phyloP scores from a whole-genome alignment of 805 yeast genomes.

The Isabelozyma heimii region DNA sequence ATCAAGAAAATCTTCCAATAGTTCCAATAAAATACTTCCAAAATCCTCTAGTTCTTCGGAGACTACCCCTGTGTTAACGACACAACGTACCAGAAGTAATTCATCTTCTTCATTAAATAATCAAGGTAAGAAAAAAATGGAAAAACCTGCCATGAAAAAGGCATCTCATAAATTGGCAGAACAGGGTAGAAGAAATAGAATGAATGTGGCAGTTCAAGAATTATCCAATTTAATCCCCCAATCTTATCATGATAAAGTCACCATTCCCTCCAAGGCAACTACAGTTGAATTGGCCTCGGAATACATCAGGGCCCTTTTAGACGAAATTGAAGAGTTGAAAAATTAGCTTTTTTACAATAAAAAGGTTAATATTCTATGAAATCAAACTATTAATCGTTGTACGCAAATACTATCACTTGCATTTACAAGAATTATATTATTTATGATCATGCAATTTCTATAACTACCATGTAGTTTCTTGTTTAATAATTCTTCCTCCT shows the following conservation, averaged over 20 bases:
- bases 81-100: conserved; percentile 9
- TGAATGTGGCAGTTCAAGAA: conserved; percentile 83
- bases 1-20: conserved; percentile 11
- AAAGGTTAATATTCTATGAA: no score
- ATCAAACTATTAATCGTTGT: no score
- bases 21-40: conserved; percentile 1
- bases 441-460: no score
- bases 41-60: conserved; percentile 3
- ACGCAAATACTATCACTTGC: no score
- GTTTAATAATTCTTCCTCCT: background rate
- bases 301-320: conserved; percentile 45
- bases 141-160: conserved; percentile 47
- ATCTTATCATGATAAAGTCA: conserved; percentile 49
- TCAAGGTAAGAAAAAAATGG: conserved; percentile 8
- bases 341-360: no score
- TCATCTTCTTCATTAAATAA: conserved; percentile 2
- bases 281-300: conserved; percentile 86
- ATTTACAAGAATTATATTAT: no score
- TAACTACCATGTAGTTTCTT: background rate
- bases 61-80: conserved; percentile 3
- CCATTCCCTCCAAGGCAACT: conserved; percentile 86
- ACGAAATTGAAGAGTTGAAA: background rate
- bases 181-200: conserved; percentile 91
- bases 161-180: conserved; percentile 89
- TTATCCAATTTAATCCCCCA: conserved; percentile 68